Conservation (phyloP, 495 filamentous ascomycete species). For the Hypomontagnella submonticulosa region DNA sequence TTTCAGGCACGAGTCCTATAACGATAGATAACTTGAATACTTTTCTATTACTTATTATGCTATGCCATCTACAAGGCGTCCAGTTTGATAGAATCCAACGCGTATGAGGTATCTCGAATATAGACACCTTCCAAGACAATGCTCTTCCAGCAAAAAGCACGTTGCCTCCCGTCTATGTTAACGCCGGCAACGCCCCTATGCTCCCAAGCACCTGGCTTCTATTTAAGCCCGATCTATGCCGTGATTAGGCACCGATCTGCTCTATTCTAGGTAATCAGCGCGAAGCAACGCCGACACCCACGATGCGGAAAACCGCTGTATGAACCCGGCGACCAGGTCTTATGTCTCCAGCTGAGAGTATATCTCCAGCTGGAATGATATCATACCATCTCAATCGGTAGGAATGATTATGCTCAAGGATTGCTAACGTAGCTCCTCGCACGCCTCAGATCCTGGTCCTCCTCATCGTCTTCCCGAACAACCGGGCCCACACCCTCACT, state of each 20-base stretch:
- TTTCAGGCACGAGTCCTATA: background rate
- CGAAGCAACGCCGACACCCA: background rate
- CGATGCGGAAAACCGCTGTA: constrained; percentile 1
- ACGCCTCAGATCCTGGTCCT: constrained; percentile 51
- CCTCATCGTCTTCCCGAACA: constrained; percentile 42
- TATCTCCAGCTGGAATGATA: background rate
- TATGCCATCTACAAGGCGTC: constrained; percentile 14
- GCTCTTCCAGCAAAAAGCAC: constrained; percentile 7
- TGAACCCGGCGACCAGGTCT: background rate
- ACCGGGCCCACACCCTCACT: constrained; percentile 32
- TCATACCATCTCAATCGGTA: background rate
- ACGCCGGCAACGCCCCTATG: constrained; percentile 12
- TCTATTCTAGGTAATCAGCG: background rate
- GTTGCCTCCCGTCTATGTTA: background rate
- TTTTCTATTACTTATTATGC: constrained; percentile 31
- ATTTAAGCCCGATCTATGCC: background rate
- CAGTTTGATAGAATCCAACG: constrained; percentile 10
- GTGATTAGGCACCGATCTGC: background rate
- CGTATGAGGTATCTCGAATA: constrained; percentile 21
- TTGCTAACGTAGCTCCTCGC: constrained; percentile 58
- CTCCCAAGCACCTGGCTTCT: background rate
- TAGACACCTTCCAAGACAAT: constrained; percentile 14
- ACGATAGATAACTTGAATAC: background rate
- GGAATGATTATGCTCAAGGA: constrained; percentile 44
- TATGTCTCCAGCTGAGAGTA: background rate